Evolutionary conservation across 2,329 filamentous ascomycete species (phyloP), one percentile per base, ranked within the genome.

Genomic region (Rosellinia necatrix): DNA sequence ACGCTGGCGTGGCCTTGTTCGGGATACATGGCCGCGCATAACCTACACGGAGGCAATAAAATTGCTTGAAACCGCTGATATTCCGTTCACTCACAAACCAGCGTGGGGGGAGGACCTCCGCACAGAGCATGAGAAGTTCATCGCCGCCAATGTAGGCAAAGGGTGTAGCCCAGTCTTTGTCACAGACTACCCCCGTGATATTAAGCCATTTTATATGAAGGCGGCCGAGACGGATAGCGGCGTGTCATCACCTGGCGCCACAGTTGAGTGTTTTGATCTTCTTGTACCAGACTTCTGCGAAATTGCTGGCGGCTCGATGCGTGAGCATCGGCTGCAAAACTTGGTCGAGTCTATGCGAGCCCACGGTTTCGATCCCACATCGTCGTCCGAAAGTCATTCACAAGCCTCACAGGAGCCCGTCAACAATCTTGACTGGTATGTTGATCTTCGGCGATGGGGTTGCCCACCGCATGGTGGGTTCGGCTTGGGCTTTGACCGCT

Each of bases 191-290:
- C 94, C 94, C n/a, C 84, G 84, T 62, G 78, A 80, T 43, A 86
- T 94, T 71, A 99, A 99, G 75, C 91, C 93, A 9, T 99, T 97
- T 75, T 99, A 92, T 73, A 92, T 92, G 89, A 71, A 67, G 58
- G 53, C 58, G 17, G 61, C 49, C 17, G 57, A 58, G 17, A 51
- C 51, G 13, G 58, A 56, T 41, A n/a, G 12, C 47, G 42, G 40
- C 32, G 35, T 3, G n/a, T 49, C 63, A 29, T 35, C 43, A 32
- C 48, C 64, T 12, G 71, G 72, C 41, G 64, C 70, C 42, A 96
- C 91, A 4, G 91, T 91, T 10, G 90, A 92, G 57, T 96, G 91
- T 75, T 97, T 97, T 70, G 92, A 97, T 72, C 82, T 97, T 43
- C 79, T 97, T 13, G 86, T 96, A 13, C 91, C 91, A 13, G 89